Evolutionary conservation across 768 basidiomycete species (phyloP).

Genomic region (Arthromyces matolae): DNA sequence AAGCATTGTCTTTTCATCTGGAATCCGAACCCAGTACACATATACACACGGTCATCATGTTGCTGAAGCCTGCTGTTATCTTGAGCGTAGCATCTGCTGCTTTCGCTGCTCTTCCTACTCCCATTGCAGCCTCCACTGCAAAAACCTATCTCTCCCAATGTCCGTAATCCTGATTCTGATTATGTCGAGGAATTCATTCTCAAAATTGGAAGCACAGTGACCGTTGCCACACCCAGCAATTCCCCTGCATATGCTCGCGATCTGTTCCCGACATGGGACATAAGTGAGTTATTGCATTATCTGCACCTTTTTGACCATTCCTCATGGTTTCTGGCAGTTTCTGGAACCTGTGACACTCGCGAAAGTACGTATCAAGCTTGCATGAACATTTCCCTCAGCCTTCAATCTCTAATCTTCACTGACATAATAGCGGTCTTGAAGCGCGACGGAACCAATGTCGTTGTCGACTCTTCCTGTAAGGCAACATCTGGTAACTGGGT

Average conservation of each 20-base stretch:
- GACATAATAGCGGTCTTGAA: slow-evolving; percentile 38
- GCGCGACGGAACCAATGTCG: slow-evolving; percentile 43
- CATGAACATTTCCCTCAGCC: neutral
- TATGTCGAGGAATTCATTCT: no score
- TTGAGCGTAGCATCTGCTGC: slow-evolving; percentile 14
- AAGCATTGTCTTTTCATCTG: no score
- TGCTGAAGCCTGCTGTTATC: slow-evolving; percentile 10
- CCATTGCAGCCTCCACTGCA: slow-evolving; percentile 30
- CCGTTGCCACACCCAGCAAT: slow-evolving; percentile 30
- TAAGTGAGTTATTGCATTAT: slow-evolving; percentile 34
- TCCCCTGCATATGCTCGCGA: slow-evolving; percentile 33
- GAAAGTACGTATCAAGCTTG: slow-evolving; percentile 36
- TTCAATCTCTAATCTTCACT: neutral
- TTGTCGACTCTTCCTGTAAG: slow-evolving; percentile 35
- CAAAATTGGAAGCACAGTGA: slow-evolving; percentile 21
- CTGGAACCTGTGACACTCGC: slow-evolving; percentile 48
- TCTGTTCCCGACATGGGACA: slow-evolving; percentile 47
- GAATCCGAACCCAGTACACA: no score
- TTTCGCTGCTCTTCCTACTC: slow-evolving; percentile 26
- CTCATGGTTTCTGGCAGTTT: slow-evolving; percentile 28
- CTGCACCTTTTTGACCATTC: neutral
- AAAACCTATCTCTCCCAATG: slow-evolving; percentile 30
- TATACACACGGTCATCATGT: slow-evolving; percentile 14
- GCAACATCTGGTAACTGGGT: slow-evolving; percentile 50
- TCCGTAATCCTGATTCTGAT: no score